Evolutionary conservation across 2,329 filamentous ascomycete species (phyloP), one percentile per base, ranked within the genome.

Genomic region (Graphiopsis chlorocephala): DNA sequence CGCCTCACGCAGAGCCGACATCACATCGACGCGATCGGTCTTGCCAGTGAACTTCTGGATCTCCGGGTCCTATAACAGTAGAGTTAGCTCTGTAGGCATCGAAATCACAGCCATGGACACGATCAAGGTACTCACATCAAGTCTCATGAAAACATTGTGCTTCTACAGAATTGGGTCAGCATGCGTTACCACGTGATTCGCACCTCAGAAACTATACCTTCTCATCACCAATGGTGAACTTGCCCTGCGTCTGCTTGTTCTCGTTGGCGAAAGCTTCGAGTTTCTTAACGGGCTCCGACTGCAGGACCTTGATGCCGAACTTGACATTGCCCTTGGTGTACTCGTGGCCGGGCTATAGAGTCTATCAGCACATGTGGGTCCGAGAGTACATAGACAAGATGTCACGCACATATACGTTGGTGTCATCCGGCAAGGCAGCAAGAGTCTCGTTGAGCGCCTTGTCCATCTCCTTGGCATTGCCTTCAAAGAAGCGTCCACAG

Each of bases 241-340:
- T 91, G 55, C 95, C 95, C 77, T 97, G 93, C 1, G 95, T 98
- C 80, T 97, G 86, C 79, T 88, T 83, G 78, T 97, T 94, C 66
- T 85, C 83, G 63, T 91, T 86, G 1, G 92, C 90, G 76, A 92
- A 97, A 0, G 84, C 83, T 69, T 91, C 83, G 33, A 99, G 83
- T 71, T 88, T 90, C 82, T 90, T 88, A 68, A 97, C 87, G 0
- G 91, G 83, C 57, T 91, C 88, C 48, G 86, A 90, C 72, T 91
- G 87, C 64, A 90, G 81, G 17, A 98, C 90, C 2, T 89, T 90
- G 65, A 90, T 80, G 56, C 87, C 89, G 75, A 99, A 99, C 76
- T 92, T 92, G 73, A 95, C 92, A 74, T 99, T 99, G 60, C 90
- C 86, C 79, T 95, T 97, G n/a, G 95, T 99, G 80, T 99, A 99